Base-by-base conservation (phyloP, 2,329 filamentous ascomycete genomes). In the Xylariaceae sp. region DNA sequence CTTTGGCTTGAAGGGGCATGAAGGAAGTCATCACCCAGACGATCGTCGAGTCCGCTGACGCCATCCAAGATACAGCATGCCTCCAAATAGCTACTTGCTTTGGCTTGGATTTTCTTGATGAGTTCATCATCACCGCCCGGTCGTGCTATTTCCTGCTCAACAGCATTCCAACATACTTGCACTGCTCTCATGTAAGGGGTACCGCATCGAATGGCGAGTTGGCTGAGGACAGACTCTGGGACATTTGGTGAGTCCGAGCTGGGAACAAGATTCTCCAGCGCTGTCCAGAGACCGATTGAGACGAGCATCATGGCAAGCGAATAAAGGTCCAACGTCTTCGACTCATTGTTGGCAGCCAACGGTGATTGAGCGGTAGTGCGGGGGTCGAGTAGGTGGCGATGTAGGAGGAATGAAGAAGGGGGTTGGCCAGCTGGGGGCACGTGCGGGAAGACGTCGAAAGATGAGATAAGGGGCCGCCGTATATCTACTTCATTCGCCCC, bases 101-200 rank as follows among this genome's bases (percentile, higher is more conserved):
- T 80, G 42, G 78, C 75, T 68, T 87, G 82, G 1, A 85, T 77
- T 9, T 73, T 78, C 17, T 74, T 82, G 51, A 82, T 74, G 34
- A 86, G 75, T 15, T 80, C 75, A 55, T 85, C 83, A 2, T 77
- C 76, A 3, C 75, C 74, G 0, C 72, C 71, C 37, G 73, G 72
- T 1, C 79, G 81, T 0, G 75, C 73, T 6, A 84, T 73, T 59
- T 85, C 82, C 45, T 83, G 78, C 53, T 91, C 87, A 2, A 88
- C 85, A n/a, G 88, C 86, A 59, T 80, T 80, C 78, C 88, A 86
- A 67, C 88, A 92, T 2, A 83, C 80, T 69, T 88, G 82, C 1
- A 90, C 88, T 0, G 88, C 88, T 68, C 86, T 88, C 81, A 86
- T 87, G 72, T 91, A 93, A 0, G 88, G 78, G 6, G 84, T 88